Evolutionary conservation across 192 early-diverging fungal genomes (phyloP).

Genomic region (Coemansia sp.): DNA sequence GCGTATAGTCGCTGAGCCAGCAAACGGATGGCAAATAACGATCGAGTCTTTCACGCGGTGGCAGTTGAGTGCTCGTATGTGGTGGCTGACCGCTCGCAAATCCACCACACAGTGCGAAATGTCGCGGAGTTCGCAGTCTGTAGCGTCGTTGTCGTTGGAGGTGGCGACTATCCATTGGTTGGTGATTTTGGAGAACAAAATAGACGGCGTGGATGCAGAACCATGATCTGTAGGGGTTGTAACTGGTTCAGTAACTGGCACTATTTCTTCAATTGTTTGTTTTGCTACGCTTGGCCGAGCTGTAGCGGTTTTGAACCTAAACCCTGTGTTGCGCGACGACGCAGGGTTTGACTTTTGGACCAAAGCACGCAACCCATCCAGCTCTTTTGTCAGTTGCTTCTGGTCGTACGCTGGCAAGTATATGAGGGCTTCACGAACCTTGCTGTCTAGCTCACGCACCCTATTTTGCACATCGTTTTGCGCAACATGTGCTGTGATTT

Average conservation of each 20-base stretch:
- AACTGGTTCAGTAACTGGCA: not conserved
- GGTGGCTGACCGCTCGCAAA: constrained; percentile 50
- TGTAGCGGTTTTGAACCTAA: constrained; percentile 35
- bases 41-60: constrained; percentile 65
- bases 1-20: constrained; percentile 71
- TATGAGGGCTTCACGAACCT: constrained; percentile 45
- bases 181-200: not conserved
- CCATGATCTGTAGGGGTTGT: too few relatives aligned
- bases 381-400: constrained; percentile 28
- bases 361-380: constrained; percentile 29
- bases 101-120: constrained; percentile 64
- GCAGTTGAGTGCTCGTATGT: constrained; percentile 73
- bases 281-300: not conserved
- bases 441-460: constrained; percentile 32
- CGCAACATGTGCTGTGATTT: constrained; percentile 7
- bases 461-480: constrained; percentile 11
- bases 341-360: constrained; percentile 9
- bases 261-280: not conserved
- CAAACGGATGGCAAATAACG: constrained; percentile 63
- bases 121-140: constrained; percentile 46
- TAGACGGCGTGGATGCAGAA: not conserved
- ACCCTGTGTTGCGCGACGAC: constrained; percentile 9
- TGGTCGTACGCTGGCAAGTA: constrained; percentile 49
- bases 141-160: not conserved
- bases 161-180: constrained; percentile 13